A percentile compares a stretch with the other conserved stretches of the same genome.
phyloP scores from a whole-genome alignment of 257 asterid species.

The Solanum sejunctum region DNA sequence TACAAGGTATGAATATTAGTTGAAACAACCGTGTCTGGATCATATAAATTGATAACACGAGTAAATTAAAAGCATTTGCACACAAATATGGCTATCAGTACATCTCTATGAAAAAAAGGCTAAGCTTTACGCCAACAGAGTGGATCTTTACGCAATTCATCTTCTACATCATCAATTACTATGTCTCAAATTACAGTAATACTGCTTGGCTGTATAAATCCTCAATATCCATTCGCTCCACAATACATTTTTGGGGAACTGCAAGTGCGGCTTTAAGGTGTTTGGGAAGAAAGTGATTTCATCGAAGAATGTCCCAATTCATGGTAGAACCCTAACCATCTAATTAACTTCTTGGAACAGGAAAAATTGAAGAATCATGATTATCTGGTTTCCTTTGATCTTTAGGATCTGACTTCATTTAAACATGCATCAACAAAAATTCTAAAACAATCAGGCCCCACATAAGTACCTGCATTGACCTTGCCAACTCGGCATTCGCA shows the following conservation, averaged over 20 bases:
- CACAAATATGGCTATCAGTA: not conserved
- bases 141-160: not conserved
- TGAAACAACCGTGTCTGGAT: not conserved
- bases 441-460: not conserved
- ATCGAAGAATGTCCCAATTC: not conserved
- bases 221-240: not conserved
- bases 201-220: not conserved
- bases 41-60: not conserved
- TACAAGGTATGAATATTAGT: not conserved
- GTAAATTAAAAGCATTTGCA: not conserved
- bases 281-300: not conserved
- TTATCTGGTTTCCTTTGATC: not conserved
- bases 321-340: not conserved
- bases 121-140: not conserved
- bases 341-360: not conserved
- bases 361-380: not conserved
- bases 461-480: slow-evolving; percentile 41
- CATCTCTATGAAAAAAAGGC: not conserved
- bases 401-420: not conserved
- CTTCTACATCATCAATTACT: not conserved
- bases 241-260: not conserved
- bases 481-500: slow-evolving; percentile 31
- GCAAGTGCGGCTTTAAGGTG: not conserved
- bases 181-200: not conserved
- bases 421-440: not conserved